Evolutionary conservation across 2,329 filamentous ascomycete species (phyloP), one percentile per base, ranked within the genome.

Genomic region (Curvularia lunata): DNA sequence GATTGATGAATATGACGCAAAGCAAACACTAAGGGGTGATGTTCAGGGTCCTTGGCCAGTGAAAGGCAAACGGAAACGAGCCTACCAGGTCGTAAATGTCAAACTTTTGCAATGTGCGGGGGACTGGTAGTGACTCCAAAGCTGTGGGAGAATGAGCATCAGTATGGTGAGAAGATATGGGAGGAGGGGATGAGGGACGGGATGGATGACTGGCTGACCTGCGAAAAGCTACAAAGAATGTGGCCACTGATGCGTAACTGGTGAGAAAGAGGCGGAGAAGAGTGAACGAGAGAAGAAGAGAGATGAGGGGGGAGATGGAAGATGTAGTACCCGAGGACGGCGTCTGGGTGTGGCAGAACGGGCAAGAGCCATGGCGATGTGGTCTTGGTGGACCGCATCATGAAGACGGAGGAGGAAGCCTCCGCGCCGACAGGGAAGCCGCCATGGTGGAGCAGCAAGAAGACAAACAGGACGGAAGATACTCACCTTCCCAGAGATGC

Each of bases 201-300:
- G 18, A 30, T 47, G 34, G 46, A 55, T 16, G 50, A 40, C 50
- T 47, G 56, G 65, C 74, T 62, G 61, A 77, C 74, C 74, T 74
- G 72, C 68, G 72, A 71, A 77, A 76, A 77, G 75, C 75, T 77
- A 77, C 75, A 77, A 78, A 78, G 75, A 78, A 78, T 77, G 75
- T 75, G 74, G 73, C 70, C 75, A 76, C 74, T 77, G 75, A 78
- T 74, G 71, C 71, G 74, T 76, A 75, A 75, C 58, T 75, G 66
- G 73, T 74, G 70, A 74, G 69, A 71, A 74, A 73, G 73, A 73
- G 74, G 73, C 75, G 72, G 67, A 69, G 71, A 69, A 68, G 65
- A 69, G 70, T 67, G 63, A 65, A 67, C 59, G 64, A 63, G 63
- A 66, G 46, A 48, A 38, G 60, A 63, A 28, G 63, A 54, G 52